Base-by-base conservation (phyloP, 257 asterid genomes). In the Solanum rostratum region DNA sequence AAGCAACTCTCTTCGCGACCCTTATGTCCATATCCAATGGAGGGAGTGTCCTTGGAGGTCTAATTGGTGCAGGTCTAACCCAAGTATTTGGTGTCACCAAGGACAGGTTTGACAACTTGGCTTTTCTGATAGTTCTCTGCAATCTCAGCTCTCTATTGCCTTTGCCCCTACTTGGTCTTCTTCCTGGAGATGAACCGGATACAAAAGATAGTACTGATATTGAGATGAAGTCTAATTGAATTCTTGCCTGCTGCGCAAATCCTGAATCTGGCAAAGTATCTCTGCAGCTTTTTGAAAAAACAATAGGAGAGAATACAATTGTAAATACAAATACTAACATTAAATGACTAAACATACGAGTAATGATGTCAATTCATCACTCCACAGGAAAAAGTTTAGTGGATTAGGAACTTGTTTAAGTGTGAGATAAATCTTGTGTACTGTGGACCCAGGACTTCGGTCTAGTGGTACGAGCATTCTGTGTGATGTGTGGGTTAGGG, bases 1-100 rank as follows among this genome's bases (percentile, higher is more conserved):
- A 96, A 88, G 98, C 99, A 46, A 96, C 99, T 22, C 98, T 96
- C 22, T 96, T 96, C 22, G 99, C 99, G 10, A 96, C 99, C 37
- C 96, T 96, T 0, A 96, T 96, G 99, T 96, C 99, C 71, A 91
- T 96, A 85, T 95, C 94, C 24, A 97, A 97, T 18, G 98, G 94
- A 14, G 98, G 98, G 60, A 88, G 98, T 86, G 98, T 95, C 55
- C 91, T 97, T 3, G 99, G 99, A 29, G 97, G 99, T 65, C 87
- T 97, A 65, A 91, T 97, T 20, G 99, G 99, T 79, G 99, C 98
- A 20, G 99, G 97, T 66, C 90, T 97, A 54, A 97, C 98, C 82
- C 90, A 91, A 90, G 84, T 94, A 79, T 92, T 97, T 50, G 98
- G 98, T 33, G 91, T 97, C 84, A 97, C 98, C 3, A 95, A 87